Evolutionary conservation across 2,329 filamentous ascomycete species (phyloP).

Genomic region (Pseudogymnoascus sp.): DNA sequence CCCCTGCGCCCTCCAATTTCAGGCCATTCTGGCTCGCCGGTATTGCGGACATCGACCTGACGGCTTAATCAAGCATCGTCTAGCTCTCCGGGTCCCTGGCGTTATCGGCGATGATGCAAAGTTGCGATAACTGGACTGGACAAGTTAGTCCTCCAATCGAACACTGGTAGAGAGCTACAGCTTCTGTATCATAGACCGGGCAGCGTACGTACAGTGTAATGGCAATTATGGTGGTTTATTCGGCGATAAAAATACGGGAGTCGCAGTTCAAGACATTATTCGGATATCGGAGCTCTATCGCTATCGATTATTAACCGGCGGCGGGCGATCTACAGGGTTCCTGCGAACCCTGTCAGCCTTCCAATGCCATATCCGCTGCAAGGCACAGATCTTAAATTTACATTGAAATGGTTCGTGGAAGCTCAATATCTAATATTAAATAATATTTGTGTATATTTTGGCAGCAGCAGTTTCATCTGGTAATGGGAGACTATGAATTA

Average conservation of each 20-base stretch:
- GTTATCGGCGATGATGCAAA: neutral
- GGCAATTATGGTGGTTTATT: neutral
- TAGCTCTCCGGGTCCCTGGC: neutral
- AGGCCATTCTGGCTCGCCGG: conserved; percentile 4
- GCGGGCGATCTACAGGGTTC: conserved; percentile 7
- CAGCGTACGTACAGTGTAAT: neutral
- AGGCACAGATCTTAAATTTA: neutral
- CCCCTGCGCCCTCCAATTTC: neutral
- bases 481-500: neutral
- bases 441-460: neutral
- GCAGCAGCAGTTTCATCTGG: neutral
- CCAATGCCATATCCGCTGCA: neutral
- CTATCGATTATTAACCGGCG: conserved; percentile 8
- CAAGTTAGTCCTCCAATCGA: neutral
- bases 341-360: neutral
- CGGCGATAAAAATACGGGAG: neutral
- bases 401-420: neutral
- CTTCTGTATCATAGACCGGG: neutral
- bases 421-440: neutral
- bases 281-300: conserved; percentile 7
- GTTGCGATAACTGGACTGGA: neutral
- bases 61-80: neutral
- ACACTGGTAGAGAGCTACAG: neutral
- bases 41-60: conserved; percentile 4
- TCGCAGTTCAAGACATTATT: neutral